These are phyloP conservation scores for Darksidea phi DNA, from an alignment of 495 filamentous ascomycete genomes.

Conservation along the genomic window DNA sequence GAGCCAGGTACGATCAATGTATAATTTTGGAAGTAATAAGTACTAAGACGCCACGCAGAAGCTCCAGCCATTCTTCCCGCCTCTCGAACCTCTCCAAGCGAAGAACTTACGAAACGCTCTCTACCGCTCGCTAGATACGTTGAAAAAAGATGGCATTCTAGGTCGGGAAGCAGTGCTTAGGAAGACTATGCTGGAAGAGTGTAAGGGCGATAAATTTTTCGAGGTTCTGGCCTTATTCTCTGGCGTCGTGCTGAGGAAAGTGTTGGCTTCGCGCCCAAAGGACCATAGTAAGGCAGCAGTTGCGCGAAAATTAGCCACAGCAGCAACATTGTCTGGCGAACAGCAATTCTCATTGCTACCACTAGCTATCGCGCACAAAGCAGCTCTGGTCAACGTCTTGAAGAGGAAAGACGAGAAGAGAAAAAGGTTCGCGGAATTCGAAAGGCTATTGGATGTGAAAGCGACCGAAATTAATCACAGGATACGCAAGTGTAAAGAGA, in stretches of 20 bases:
- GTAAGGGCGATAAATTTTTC: constrained; percentile 54
- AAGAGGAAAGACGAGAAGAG: constrained; percentile 56
- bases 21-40: constrained; percentile 1
- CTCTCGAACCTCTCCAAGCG: constrained; percentile 80
- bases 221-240: constrained; percentile 80
- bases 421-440: constrained; percentile 56
- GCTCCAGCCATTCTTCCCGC: constrained; percentile 84
- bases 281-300: constrained; percentile 41
- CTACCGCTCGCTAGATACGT: constrained; percentile 71
- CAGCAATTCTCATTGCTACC: constrained; percentile 62
- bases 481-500: constrained; percentile 22
- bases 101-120: constrained; percentile 83
- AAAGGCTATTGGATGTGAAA: constrained; percentile 57
- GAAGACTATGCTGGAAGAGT: constrained; percentile 91
- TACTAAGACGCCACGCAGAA: constrained; percentile 53
- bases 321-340: constrained; percentile 56
- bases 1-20: constrained; percentile 55
- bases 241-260: constrained; percentile 71
- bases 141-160: constrained; percentile 81
- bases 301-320: constrained; percentile 62
- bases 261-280: constrained; percentile 45
- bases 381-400: constrained; percentile 55
- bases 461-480: constrained; percentile 48
- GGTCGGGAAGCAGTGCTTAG: constrained; percentile 74
- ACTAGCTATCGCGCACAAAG: constrained; percentile 71